phyloP scores from a whole-genome alignment of 2,329 filamentous ascomycete genomes.

The Arachnomyces sp. region DNA sequence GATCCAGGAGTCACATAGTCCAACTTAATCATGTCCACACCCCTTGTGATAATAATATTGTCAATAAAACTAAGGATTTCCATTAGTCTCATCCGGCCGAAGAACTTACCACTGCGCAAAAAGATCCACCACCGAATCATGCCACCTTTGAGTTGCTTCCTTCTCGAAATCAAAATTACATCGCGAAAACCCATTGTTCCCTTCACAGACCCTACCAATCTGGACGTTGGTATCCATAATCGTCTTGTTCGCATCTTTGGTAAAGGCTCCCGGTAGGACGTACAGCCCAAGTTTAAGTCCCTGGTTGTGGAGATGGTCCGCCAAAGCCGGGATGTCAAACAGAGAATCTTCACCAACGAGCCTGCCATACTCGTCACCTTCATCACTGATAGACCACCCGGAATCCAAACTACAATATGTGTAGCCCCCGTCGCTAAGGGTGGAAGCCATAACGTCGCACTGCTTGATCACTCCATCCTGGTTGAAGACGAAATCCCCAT shows the following conservation, averaged over 20 bases:
- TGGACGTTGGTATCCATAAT: constrained; percentile 19
- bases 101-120: constrained; percentile 10
- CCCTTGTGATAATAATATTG: constrained; percentile 12
- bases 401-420: constrained; percentile 21
- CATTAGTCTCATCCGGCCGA: no score
- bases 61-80: no score
- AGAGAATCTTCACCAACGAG: constrained; percentile 6
- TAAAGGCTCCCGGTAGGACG: constrained; percentile 19
- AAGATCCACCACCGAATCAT: constrained; percentile 19
- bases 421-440: constrained; percentile 14
- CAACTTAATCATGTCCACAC: constrained; percentile 22
- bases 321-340: constrained; percentile 19
- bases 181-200: constrained; percentile 6
- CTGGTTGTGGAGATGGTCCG: constrained; percentile 16
- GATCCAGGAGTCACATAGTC: constrained; percentile 23
- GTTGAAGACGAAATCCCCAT: no score
- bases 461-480: no score
- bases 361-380: constrained; percentile 20
- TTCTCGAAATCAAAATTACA: constrained; percentile 21
- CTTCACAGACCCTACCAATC: constrained; percentile 14
- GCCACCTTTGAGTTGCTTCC: constrained; percentile 19
- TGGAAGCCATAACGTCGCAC: no score
- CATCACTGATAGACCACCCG: constrained; percentile 18
- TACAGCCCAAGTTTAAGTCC: constrained; percentile 21
- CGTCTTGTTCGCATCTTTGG: constrained; percentile 15